phyloP scores from a whole-genome alignment of 1,284 basidiomycete species.

The Cryptococcus sp. region DNA sequence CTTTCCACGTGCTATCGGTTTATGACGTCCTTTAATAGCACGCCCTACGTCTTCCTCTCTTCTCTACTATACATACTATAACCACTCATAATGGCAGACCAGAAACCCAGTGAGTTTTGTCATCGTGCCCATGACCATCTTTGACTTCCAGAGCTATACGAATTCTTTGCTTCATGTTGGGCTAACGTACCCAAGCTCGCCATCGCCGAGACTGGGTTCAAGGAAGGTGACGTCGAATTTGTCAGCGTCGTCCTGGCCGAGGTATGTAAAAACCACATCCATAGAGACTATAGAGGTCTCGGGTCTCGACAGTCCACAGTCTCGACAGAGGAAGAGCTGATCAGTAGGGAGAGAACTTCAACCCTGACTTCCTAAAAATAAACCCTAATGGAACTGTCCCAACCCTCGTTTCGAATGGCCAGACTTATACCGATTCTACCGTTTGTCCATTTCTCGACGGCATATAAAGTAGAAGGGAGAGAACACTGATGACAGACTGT shows the following conservation, averaged over 20 bases:
- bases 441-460: conserved; percentile 17
- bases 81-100: too few relatives aligned
- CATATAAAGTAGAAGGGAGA: conserved; percentile 1
- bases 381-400: conserved; percentile 59
- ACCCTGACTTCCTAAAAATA: conserved; percentile 56
- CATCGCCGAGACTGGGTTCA: conserved; percentile 34
- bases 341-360: conserved; percentile 59
- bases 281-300: not conserved
- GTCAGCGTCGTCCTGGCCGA: conserved; percentile 33
- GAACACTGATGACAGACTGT: conserved; percentile 43
- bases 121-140: too few relatives aligned
- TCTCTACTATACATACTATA: too few relatives aligned
- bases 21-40: not conserved
- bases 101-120: too few relatives aligned
- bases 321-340: not conserved
- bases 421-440: conserved; percentile 53
- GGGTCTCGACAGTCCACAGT: not conserved
- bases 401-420: conserved; percentile 52
- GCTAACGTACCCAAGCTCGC: conserved; percentile 43
- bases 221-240: conserved; percentile 28
- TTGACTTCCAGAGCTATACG: conserved; percentile 34
- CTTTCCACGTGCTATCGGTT: not conserved
- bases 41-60: too few relatives aligned
- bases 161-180: conserved; percentile 39
- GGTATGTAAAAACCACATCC: conserved; percentile 13